Evolutionary conservation across 305 asterid genomes (phyloP), one percentile per base, ranked within the genome.

Genomic region (Fraxinus sp.): DNA sequence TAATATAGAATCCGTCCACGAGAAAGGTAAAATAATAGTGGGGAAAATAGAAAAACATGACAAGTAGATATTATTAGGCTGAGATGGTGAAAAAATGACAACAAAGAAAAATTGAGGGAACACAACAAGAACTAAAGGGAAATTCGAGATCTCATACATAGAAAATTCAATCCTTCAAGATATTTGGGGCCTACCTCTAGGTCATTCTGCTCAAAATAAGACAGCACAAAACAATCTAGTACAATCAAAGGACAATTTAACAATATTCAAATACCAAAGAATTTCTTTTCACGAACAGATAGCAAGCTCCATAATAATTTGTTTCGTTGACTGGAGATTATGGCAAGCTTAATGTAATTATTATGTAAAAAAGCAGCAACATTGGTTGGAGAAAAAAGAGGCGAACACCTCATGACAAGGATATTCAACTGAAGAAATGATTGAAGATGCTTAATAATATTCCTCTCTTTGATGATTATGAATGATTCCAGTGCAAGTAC

Each of bases 401-500:
- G 71, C 14, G 6, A 62, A 62, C 71, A 20, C 16, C 33, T 62
- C 71, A 62, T 62, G 16, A 22, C 71, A 9, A 62, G 71, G 77
- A 33, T 52, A 81, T 24, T 74, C 79, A 59, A 73, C 80, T 5
- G 6, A 72, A 30, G n/a, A 33, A 72, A 49, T 13, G 71, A 70
- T 49, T n/a, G 49, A 39, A 41, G 16, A 37, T 22, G 75, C 71
- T 84, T 71, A 68, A 80, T 68, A 64, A 59, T 44, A 74, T 80
- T 80, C 73, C 62, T 79, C 71, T 22, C 71, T 66, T 22, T 39
- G 10, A 57, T 57, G 68, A 57, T 57, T 57, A 32, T 76, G 41
- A 76, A 41, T 80, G 68, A 76, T 80, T 84, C 73, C 80, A 77
- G 37, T 13, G 79, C 18, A 59, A 83, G 41, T 71, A 74, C 36